These are phyloP conservation scores for Erucastrum elatum DNA, from an alignment of 345 rosid genomes.

Conservation along the genomic window DNA sequence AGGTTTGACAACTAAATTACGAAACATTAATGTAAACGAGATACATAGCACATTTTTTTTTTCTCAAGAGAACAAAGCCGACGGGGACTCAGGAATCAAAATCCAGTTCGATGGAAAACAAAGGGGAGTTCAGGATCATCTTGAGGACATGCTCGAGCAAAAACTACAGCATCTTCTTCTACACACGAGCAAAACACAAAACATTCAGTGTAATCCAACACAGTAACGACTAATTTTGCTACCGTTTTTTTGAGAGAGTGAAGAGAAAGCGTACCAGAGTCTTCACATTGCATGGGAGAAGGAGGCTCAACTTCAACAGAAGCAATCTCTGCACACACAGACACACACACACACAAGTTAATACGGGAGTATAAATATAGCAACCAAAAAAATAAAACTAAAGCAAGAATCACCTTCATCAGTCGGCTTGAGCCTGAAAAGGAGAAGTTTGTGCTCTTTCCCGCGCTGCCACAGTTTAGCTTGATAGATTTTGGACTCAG, in stretches of 20 bases:
- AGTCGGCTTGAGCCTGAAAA: background rate
- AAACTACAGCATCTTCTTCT: background rate
- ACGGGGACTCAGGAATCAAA: background rate
- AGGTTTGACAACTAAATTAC: background rate
- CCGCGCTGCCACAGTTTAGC: background rate
- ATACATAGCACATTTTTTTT: background rate
- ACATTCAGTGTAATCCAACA: too few relatives aligned
- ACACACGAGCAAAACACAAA: background rate
- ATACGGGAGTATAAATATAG: too few relatives aligned
- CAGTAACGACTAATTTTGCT: background rate
- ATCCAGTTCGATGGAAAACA: slow-evolving; percentile 3
- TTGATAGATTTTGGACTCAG: background rate
- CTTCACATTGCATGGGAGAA: background rate
- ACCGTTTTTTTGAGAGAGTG: background rate
- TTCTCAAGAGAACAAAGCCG: background rate
- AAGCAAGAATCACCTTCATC: background rate
- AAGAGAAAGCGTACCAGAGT: background rate
- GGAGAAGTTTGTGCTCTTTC: background rate
- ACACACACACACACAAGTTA: background rate
- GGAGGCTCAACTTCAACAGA: background rate
- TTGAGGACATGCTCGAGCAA: background rate
- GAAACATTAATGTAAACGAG: background rate
- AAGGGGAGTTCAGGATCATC: slow-evolving; percentile 15
- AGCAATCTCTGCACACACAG: background rate
- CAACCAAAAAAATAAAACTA: too few relatives aligned